Conservation (phyloP, 176 grass and related monocot genomes). For the Miscanthus lutarioriparius region DNA sequence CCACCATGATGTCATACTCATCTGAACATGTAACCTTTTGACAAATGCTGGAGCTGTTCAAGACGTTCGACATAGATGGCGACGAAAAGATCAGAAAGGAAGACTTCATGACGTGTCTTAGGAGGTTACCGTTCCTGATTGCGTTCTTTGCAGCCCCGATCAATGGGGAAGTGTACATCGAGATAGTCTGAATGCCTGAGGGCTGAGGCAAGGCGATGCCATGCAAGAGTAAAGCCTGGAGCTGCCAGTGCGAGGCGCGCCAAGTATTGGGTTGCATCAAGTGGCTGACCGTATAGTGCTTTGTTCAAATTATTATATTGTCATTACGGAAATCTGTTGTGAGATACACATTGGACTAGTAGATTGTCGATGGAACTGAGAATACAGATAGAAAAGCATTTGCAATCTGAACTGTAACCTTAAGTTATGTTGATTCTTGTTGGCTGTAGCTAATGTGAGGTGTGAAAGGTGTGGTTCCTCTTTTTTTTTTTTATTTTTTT, state of each 20-base stretch:
- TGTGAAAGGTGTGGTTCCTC: no score
- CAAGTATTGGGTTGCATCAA: not conserved
- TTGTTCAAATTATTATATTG: not conserved
- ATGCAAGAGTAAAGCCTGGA: conserved; percentile 18
- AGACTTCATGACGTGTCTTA: conserved; percentile 64
- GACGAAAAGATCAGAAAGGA: conserved; percentile 64
- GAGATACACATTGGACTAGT: not conserved
- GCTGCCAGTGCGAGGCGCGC: not conserved
- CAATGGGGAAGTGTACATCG: conserved; percentile 50
- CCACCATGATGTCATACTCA: not conserved
- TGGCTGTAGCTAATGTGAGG: no score
- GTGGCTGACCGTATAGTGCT: conserved; percentile 29
- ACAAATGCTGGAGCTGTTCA: conserved; percentile 66
- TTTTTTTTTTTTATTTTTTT: no score
- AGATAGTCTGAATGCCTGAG: conserved; percentile 52
- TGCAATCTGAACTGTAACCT: not conserved
- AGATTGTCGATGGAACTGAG: not conserved
- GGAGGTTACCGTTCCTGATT: conserved; percentile 72
- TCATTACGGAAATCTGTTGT: not conserved
- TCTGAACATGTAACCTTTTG: not conserved
- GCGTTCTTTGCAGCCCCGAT: conserved; percentile 58
- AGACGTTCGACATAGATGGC: conserved; percentile 49
- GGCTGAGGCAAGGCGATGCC: not conserved
- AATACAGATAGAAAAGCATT: conserved; percentile 35
- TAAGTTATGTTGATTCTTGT: no score